phyloP scores from a whole-genome alignment of 1,284 basidiomycete genomes.

The Crocinoboletus sp. region DNA sequence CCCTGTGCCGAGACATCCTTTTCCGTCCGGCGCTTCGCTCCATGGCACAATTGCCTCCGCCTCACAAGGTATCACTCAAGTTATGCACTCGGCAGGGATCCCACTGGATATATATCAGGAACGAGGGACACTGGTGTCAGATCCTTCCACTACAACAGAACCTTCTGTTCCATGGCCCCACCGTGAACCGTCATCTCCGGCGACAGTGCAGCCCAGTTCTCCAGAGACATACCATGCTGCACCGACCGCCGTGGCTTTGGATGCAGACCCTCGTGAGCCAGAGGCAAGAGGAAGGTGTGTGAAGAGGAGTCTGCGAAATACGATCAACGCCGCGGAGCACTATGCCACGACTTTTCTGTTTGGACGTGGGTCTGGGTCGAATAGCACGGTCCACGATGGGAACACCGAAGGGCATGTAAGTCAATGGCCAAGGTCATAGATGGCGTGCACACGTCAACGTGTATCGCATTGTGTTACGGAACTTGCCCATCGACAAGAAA shows the following conservation, averaged over 20 bases:
- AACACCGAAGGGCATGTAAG: slow-evolving; percentile 21
- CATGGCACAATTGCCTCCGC: slow-evolving; percentile 18
- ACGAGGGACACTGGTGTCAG: slow-evolving; percentile 7
- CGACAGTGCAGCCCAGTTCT: slow-evolving; percentile 16
- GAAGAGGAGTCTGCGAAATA: slow-evolving; percentile 59
- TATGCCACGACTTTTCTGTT: slow-evolving; percentile 62
- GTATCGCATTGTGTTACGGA: slow-evolving; percentile 10
- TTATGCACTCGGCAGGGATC: slow-evolving; percentile 35
- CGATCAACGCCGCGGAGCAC: slow-evolving; percentile 62
- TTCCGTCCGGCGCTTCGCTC: slow-evolving; percentile 19
- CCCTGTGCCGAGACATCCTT: slow-evolving; percentile 18
- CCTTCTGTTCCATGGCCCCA: slow-evolving; percentile 26
- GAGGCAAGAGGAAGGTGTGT: slow-evolving; percentile 53
- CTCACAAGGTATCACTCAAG: slow-evolving; percentile 33
- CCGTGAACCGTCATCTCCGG: slow-evolving; percentile 26
- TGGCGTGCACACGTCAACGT: slow-evolving; percentile 1
- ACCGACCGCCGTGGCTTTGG: slow-evolving; percentile 36
- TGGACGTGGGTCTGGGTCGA: slow-evolving; percentile 37
- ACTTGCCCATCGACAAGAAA: too few relatives aligned
- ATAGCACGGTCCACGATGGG: slow-evolving; percentile 19
- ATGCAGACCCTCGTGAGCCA: slow-evolving; percentile 29
- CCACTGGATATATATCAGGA: slow-evolving; percentile 24
- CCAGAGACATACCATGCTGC: slow-evolving; percentile 41
- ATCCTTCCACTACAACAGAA: slow-evolving; percentile 11
- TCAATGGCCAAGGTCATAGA: slow-evolving; percentile 27